A percentile compares a stretch with the other conserved stretches of the same genome.
These are phyloP conservation scores for Crotalaria pallida DNA, from an alignment of 306 rosid genomes.

Conservation along the genomic window DNA sequence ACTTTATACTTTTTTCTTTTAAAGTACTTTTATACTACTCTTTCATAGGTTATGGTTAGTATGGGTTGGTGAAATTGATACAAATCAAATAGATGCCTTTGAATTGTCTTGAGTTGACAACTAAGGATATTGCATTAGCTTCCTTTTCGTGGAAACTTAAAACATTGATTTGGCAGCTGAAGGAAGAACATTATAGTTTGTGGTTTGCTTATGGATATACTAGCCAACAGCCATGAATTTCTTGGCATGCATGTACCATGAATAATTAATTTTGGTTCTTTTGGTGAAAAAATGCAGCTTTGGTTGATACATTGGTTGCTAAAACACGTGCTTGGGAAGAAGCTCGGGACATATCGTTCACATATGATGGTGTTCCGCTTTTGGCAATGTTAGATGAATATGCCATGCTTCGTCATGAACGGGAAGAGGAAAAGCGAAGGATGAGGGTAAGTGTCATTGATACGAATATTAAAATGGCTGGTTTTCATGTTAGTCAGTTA, in stretches of 20 bases:
- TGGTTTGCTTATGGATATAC: neutral
- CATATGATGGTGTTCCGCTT: constrained; percentile 88
- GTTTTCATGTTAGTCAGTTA: neutral
- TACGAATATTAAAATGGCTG: neutral
- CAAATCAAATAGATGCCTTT: neutral
- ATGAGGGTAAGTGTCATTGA: constrained; percentile 48
- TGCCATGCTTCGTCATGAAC: constrained; percentile 87
- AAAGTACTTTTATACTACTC: neutral
- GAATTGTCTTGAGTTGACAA: neutral
- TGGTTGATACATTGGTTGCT: constrained; percentile 78
- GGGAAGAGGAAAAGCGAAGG: constrained; percentile 89
- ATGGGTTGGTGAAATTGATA: neutral
- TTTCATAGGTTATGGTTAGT: neutral
- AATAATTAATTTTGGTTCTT: constrained; percentile 3
- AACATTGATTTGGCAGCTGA: neutral
- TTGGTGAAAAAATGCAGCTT: constrained; percentile 40
- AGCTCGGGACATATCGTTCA: constrained; percentile 55
- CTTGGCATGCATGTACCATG: constrained; percentile 1
- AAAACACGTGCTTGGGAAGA: constrained; percentile 95
- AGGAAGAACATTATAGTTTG: neutral
- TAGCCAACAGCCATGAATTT: neutral
- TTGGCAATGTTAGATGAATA: constrained; percentile 96
- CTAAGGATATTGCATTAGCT: neutral
- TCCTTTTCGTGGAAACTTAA: neutral
- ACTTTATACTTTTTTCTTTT: neutral